Base-by-base conservation (phyloP, 2,329 filamentous ascomycete species). In the Mycosphaerella sp. region DNA sequence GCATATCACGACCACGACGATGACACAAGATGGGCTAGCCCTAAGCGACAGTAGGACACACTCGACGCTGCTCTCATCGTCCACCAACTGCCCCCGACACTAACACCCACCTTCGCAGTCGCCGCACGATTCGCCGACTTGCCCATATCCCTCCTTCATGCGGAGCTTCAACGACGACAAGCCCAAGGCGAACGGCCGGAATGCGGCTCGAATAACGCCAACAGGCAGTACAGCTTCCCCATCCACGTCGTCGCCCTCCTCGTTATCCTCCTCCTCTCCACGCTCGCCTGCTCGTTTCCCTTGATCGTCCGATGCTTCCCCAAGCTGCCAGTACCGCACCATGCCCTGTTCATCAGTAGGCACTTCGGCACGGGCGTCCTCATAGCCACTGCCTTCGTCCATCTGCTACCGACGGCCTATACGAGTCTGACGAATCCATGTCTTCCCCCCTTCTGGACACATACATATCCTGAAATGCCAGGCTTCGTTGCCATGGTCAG, bases 401-500 rank as follows among this genome's bases (percentile, higher is more conserved):
- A 80, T 63, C 70, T 84, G n/a, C 73, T 84, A 4, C 80, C 80
- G 9, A 83, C 80, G 1, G 80, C 80, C 17, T 84, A 82, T 59
- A 70, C 73, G 16, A 82, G 77, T 12, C 67, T 83, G 28, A 81
- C 79, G 8, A 76, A 83, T 59, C 76, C 78, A 67, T 84, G 81
- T 69, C 80, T 95, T 0, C 87, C 89, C 7, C 74, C 78, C 51
- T 85, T 89, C 65, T 95, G 90, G 79, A 91, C 80, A 66, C 65
- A 85, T 56, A 79, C 80, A n/a, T 95, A 93, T 67, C 80, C 77
- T 41, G 87, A 87, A 5, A 84, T 94, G 66, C 82, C 88, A 0
- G 89, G 89, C 2, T 76, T 93, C 42, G 80, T 95, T 41, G 86
- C 87, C 50, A 91, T 95, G 86, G 69, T 83, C 8, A 83, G 86